Evolutionary conservation across 177 flowering plant species (phyloP), one percentile per base, ranked within the genome.

Genomic region (Tripterygium wilfordii): DNA sequence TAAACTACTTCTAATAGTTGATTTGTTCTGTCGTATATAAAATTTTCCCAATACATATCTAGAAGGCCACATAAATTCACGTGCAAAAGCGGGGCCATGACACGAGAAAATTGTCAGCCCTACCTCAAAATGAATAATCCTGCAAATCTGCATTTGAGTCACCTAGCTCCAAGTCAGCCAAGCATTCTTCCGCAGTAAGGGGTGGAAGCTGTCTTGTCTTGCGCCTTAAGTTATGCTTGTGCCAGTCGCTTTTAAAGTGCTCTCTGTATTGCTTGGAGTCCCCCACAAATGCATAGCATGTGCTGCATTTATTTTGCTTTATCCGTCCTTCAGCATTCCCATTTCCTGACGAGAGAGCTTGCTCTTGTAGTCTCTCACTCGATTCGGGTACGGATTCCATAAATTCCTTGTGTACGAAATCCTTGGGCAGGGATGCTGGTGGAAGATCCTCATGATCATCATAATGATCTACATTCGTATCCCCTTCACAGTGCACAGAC

Each of bases 191-290:
- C 1, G 77, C 84, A 10, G 86, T 48, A 18, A 89, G 76, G 12
- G 99, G 97, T 54, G 95, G 85, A 20, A 92, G 97, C 42, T 89
- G 81, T 57, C 75, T 65, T 17, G 91, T 89, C 68, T 92, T 92
- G 36, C 97, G 78, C 71, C 49, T 77, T 3, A 92, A 44, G 58
- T 92, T 92, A 54, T 92, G 99, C 64, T 86, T 92, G 69, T 92
- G 97, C 99, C 97, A 92, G 0, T 92, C 96, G 28, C 83, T 84
- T 79, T 92, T 92, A 39, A 77, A 82, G 55, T 92, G 99, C 18
- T 89, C 97, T 42, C 99, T 66, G 38, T 80, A 92, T 50, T 78
- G 78, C 61, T 73, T 83, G 14, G 84, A 36, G 61, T 83, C 88
- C 24, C 95, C 94, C 6, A 92, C 77, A 31, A 58, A 17, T 8